Conservation (phyloP, 148 eudicot species). For the Rhododendron griersonianum region DNA sequence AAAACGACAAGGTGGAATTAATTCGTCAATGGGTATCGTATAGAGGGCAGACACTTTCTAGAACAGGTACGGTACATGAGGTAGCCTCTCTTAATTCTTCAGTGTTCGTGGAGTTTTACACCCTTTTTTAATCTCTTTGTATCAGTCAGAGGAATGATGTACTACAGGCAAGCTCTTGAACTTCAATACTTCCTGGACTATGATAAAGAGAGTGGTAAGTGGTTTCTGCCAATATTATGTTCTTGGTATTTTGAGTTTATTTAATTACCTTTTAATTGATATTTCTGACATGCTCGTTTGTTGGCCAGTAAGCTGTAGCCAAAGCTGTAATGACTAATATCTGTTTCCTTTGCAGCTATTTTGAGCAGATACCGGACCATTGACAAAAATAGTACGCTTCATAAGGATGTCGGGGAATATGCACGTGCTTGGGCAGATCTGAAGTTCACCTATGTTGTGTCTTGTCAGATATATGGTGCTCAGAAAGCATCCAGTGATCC, state of each 20-base stretch:
- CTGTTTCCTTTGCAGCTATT: conserved; percentile 50
- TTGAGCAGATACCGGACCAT: conserved; percentile 77
- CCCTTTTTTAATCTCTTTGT: conserved; percentile 28
- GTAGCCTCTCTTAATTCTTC: conserved; percentile 1
- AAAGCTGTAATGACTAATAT: background rate
- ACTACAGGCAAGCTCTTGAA: conserved; percentile 87
- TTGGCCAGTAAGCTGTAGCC: background rate
- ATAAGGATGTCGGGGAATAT: conserved; percentile 21
- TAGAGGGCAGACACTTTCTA: conserved; percentile 96
- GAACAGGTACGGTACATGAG: conserved; percentile 63
- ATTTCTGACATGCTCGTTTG: background rate
- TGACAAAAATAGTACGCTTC: conserved; percentile 43
- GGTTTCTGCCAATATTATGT: background rate
- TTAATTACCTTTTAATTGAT: no score
- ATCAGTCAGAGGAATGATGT: conserved; percentile 98
- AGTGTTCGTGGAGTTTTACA: conserved; percentile 13
- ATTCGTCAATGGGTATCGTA: conserved; percentile 92
- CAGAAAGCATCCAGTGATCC: conserved; percentile 72
- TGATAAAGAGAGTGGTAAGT: conserved; percentile 70
- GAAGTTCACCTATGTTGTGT: conserved; percentile 95
- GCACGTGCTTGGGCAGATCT: conserved; percentile 86
- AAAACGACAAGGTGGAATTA: conserved; percentile 54
- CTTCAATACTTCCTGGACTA: conserved; percentile 87
- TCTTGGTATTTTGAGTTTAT: background rate
- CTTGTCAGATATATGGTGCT: conserved; percentile 93